A percentile compares a stretch with the other conserved stretches of the same genome.
Conservation (phyloP, 2,329 filamentous ascomycete species). For the Sphaerulina musiva region DNA sequence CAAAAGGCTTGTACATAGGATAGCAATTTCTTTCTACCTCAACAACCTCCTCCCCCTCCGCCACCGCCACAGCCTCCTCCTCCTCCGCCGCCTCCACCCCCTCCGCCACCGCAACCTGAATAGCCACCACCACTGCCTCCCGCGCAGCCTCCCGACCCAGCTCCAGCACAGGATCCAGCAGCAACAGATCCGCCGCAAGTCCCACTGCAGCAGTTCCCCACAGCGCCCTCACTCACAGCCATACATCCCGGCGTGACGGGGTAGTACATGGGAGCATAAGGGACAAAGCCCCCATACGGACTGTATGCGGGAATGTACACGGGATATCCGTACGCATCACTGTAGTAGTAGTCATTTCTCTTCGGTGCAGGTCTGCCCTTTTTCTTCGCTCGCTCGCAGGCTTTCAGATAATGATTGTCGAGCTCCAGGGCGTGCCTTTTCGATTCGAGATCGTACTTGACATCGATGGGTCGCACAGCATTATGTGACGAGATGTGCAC, state of each 20-base stretch:
- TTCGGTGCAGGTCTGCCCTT: constrained; percentile 34
- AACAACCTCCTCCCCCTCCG: not conserved
- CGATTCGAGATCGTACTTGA: constrained; percentile 17
- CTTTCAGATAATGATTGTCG: constrained; percentile 51
- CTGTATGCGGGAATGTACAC: constrained; percentile 29
- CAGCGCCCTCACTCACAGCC: constrained; percentile 35
- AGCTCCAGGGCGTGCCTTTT: constrained; percentile 37
- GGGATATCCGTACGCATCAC: constrained; percentile 39
- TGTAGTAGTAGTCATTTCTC: constrained; percentile 35
- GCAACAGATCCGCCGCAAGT: constrained; percentile 37
- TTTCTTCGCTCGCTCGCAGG: constrained; percentile 35
- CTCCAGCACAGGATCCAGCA: constrained; percentile 37
- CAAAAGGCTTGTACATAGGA: not conserved
- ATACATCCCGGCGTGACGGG: constrained; percentile 43
- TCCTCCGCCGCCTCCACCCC: not conserved
- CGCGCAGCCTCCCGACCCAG: constrained; percentile 16
- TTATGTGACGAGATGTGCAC: constrained; percentile 71
- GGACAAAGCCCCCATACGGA: constrained; percentile 40
- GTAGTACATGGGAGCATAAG: constrained; percentile 36
- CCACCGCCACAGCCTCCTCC: constrained; percentile 7
- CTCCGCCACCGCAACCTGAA: not conserved
- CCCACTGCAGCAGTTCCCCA: constrained; percentile 44
- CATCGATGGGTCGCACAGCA: constrained; percentile 44
- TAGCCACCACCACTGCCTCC: constrained; percentile 7
- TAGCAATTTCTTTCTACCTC: not conserved